phyloP scores from a whole-genome alignment of 140 eudicot species.

The Oenanthe javanica region DNA sequence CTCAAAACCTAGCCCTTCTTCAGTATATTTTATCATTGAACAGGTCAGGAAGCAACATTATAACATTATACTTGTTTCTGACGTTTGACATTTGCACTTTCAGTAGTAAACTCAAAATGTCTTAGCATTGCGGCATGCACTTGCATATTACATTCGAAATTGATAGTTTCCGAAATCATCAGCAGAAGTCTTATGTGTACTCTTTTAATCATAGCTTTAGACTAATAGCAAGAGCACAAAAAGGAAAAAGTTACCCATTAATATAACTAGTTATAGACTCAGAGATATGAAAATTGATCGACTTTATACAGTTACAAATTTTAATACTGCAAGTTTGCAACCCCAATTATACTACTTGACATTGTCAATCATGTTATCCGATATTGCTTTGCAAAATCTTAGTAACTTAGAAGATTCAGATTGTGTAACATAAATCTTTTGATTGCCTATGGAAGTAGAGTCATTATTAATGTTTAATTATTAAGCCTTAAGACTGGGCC shows the following conservation, averaged over 20 bases:
- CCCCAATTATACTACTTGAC: neutral
- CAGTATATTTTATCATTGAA: constrained; percentile 46
- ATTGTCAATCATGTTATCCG: neutral
- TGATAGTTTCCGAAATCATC: neutral
- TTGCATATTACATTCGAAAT: neutral
- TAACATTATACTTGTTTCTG: constrained; percentile 14
- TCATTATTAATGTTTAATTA: neutral
- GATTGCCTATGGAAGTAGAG: neutral
- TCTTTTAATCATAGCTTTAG: neutral
- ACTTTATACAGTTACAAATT: neutral
- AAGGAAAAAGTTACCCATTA: neutral
- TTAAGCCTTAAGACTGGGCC: neutral
- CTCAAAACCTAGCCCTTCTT: constrained; percentile 58
- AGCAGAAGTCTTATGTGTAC: neutral
- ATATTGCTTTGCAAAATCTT: neutral
- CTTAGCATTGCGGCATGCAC: neutral
- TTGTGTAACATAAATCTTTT: neutral
- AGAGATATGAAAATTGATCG: neutral
- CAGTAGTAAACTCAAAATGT: neutral
- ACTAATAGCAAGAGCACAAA: neutral
- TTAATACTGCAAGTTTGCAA: neutral
- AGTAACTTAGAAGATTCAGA: neutral
- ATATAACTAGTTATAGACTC: neutral
- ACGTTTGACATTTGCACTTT: neutral
- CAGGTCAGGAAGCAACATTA: constrained; percentile 40